Base-by-base conservation (phyloP, 108 stramenopile species). In the Bacterosira constricta region DNA sequence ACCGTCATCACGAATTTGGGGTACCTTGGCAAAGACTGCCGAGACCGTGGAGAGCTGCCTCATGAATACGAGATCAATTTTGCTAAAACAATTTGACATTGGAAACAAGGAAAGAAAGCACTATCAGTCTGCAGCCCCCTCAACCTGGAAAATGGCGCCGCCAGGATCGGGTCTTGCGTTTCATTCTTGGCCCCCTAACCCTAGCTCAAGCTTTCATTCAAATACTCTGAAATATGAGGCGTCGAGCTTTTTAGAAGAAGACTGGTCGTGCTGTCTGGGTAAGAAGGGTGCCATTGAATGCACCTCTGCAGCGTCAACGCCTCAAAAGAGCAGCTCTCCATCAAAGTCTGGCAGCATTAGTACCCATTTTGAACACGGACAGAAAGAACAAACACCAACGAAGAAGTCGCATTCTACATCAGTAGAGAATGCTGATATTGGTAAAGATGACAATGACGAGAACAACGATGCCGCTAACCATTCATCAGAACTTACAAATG, bases 281-380 rank as follows among this genome's bases (percentile, higher is more conserved):
- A 37, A 18, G 30, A 73, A 49, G 7, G 27, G 23, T 0, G 39
- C 26, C 9, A 12, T 37, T 31, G 21, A 23, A 11, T 38, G 64
- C 21, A 18, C 64, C 10, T 51, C 64, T 20, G 31, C 36, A 13
- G 36, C 64, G 10, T 25, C 50, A 10, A 50, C 64, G 26, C 50
- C 50, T 13, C 64, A 42, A 34, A 47, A 73, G 34, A 57, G 39
- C 21, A 26, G 21, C n/a, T 65, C 71, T 38, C 62, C 63, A 36
- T 38, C 63, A 3, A 73, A 64, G 44, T 63, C 67, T 3, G 54
- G 55, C 26, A 45, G 53, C 29, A 65, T 54, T 44, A 49, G 54
- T 45, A 73, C 54, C 9, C 29, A 56, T 25, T 65, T 64, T 47
- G 72, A 73, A 62, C 52, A 73, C 37, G 72, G 72, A 9, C 72